Evolutionary conservation across 208 protist species (phyloP), one percentile per base, ranked within the genome.

Genomic region (Trypanosoma congolense): DNA sequence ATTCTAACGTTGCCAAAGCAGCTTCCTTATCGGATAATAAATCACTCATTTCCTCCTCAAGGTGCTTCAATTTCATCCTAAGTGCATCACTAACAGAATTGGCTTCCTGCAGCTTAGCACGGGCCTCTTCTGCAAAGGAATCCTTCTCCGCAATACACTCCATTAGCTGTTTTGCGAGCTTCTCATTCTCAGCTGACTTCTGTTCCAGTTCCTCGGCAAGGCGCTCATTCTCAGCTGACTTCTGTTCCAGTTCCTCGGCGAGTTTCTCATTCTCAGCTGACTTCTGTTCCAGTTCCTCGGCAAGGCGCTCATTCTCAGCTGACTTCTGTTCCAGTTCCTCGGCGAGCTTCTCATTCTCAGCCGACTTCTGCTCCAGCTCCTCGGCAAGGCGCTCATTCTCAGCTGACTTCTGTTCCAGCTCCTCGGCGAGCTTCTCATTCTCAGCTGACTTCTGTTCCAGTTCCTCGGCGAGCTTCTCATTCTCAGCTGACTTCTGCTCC

Each of bases 331-430:
- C 69, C 2, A 70, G 36, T 18, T 75, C 62, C 3, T 56, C 69
- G 4, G 18, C 36, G 4, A 70, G 62, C 38, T 61, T 56, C 30
- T 65, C 53, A 43, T 53, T 68, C 50, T 68, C 60, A n/a, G 52
- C 53, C 12, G 0, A 29, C 55, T 70, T 55, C 35, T 33, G 54
- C 65, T 64, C 65, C 14, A 65, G 45, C 19, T 74, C 54, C 5
- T 62, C 54, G 6, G 67, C 59, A 33, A 68, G 67, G 31, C 42
- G 55, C 61, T 69, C 67, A 43, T 64, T 67, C 61, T 74, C 67
- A 24, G 54, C 61, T 16, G 31, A 40, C 64, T 65, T 53, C 56
- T 44, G 45, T 50, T 64, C 65, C 19, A 61, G 24, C 26, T 74
- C 54, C 10, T 57, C 61, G 2, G 67, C 59, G 24, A 64, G 67